These are phyloP conservation scores for Suillus subaureus DNA, from an alignment of 768 basidiomycete species.

Conservation along the genomic window DNA sequence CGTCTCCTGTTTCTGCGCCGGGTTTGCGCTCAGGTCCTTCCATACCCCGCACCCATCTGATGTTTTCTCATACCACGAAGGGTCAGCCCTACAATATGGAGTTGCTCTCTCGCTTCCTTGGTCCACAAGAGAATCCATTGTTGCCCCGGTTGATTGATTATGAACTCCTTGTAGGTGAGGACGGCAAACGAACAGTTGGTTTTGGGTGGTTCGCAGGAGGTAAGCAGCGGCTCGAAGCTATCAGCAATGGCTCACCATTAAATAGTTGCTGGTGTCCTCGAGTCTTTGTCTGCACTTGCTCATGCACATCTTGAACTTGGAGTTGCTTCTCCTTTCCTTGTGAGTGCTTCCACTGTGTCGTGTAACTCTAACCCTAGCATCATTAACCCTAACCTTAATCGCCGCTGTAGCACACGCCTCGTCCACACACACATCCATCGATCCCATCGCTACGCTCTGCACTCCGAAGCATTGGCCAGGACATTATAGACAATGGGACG, in stretches of 20 bases:
- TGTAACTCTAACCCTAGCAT: not conserved
- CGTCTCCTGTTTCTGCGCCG: conserved; percentile 36
- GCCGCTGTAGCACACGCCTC: conserved; percentile 58
- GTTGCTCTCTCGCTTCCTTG: conserved; percentile 67
- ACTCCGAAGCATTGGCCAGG: conserved; percentile 57
- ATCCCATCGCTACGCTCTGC: conserved; percentile 53
- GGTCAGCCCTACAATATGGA: conserved; percentile 86
- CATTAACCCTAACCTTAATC: conserved; percentile 1
- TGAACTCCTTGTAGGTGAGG: conserved; percentile 67
- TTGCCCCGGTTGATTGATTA: conserved; percentile 75
- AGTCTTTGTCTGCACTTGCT: conserved; percentile 78
- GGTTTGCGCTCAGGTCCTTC: conserved; percentile 14
- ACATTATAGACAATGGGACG: conserved; percentile 58
- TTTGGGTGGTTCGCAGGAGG: conserved; percentile 95
- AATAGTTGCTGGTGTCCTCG: conserved; percentile 81
- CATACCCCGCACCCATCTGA: conserved; percentile 70
- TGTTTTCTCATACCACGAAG: conserved; percentile 93
- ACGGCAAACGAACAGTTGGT: conserved; percentile 78
- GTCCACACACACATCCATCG: conserved; percentile 74
- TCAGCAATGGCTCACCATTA: conserved; percentile 6
- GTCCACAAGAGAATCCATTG: conserved; percentile 22
- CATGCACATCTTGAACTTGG: conserved; percentile 79
- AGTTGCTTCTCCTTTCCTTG: conserved; percentile 81
- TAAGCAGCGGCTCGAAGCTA: conserved; percentile 32
- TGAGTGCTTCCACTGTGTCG: conserved; percentile 36